Evolutionary conservation across 2,329 filamentous ascomycete genomes (phyloP).

Genomic region (Colletotrichum graminicola): DNA sequence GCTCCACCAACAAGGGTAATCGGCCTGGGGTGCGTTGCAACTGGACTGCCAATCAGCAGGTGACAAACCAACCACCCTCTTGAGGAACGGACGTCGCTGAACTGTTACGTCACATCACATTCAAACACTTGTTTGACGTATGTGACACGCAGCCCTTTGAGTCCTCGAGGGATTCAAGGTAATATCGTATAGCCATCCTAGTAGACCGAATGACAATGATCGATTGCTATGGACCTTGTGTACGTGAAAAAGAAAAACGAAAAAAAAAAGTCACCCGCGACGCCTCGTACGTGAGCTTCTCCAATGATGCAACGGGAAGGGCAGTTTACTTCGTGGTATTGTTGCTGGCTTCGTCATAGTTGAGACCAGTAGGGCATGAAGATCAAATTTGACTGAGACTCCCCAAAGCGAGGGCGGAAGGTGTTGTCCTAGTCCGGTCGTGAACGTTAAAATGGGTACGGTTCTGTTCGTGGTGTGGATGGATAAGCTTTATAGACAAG

Average conservation of each 20-base stretch:
- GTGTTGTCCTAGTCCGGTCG: background rate
- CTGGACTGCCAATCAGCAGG: slow-evolving; percentile 27
- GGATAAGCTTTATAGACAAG: background rate
- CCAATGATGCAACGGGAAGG: background rate
- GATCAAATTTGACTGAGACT: background rate
- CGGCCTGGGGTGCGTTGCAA: slow-evolving; percentile 28
- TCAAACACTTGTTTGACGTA: slow-evolving; percentile 20
- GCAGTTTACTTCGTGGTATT: too few species aligned
- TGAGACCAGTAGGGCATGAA: background rate
- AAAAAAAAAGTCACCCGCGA: background rate
- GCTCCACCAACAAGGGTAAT: slow-evolving; percentile 12
- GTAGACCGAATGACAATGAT: background rate
- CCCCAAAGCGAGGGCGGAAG: background rate
- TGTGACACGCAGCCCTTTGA: background rate
- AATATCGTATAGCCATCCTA: background rate
- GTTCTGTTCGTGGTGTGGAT: too few species aligned
- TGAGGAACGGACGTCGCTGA: background rate
- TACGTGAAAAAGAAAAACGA: too few species aligned
- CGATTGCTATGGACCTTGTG: too few species aligned
- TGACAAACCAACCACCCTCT: slow-evolving; percentile 20
- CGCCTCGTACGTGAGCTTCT: background rate
- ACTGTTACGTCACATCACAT: slow-evolving; percentile 5
- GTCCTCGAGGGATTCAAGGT: background rate
- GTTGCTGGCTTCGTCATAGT: too few species aligned
- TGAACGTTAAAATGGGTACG: background rate